Evolutionary conservation across 2,329 filamentous ascomycete genomes (phyloP).

Genomic region (Sclerotinia spermophila): DNA sequence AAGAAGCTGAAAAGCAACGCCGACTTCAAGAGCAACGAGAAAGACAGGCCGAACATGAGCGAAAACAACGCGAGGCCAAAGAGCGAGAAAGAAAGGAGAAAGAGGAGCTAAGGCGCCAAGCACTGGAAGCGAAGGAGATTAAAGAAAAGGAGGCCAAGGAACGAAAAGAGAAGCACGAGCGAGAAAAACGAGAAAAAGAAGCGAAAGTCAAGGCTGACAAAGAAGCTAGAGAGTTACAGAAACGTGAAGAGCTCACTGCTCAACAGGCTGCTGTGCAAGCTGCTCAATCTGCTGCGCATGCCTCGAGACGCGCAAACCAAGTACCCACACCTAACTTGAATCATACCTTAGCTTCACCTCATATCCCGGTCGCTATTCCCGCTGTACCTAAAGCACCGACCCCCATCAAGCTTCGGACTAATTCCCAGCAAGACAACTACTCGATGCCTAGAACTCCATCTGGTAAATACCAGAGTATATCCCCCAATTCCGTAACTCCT

Average conservation of each 20-base stretch:
- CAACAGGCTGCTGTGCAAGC: constrained; percentile 39
- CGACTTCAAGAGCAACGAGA: constrained; percentile 81
- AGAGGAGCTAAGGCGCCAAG: constrained; percentile 75
- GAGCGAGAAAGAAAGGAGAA: constrained; percentile 80
- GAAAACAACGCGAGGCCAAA: constrained; percentile 75
- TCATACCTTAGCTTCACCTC: constrained; percentile 68
- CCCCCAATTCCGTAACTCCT: constrained; percentile 59
- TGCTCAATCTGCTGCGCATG: constrained; percentile 41
- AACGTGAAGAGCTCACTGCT: constrained; percentile 43
- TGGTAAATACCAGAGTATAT: constrained; percentile 53
- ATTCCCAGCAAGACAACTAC: constrained; percentile 68
- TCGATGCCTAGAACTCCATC: constrained; percentile 63
- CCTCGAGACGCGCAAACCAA: constrained; percentile 42
- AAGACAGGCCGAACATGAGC: constrained; percentile 78
- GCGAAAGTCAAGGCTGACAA: constrained; percentile 43
- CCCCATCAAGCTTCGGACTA: constrained; percentile 69
- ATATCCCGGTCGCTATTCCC: constrained; percentile 74
- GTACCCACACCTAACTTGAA: constrained; percentile 53
- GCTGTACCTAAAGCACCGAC: constrained; percentile 78
- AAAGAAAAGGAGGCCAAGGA: constrained; percentile 55
- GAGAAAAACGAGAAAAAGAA: constrained; percentile 58
- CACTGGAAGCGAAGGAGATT: constrained; percentile 71
- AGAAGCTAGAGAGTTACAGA: constrained; percentile 48
- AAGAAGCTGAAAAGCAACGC: constrained; percentile 79
- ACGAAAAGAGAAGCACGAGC: constrained; percentile 56